Evolutionary conservation across 495 filamentous ascomycete genomes (phyloP), one percentile per base, ranked within the genome.

Genomic region (Penicillium lagena): DNA sequence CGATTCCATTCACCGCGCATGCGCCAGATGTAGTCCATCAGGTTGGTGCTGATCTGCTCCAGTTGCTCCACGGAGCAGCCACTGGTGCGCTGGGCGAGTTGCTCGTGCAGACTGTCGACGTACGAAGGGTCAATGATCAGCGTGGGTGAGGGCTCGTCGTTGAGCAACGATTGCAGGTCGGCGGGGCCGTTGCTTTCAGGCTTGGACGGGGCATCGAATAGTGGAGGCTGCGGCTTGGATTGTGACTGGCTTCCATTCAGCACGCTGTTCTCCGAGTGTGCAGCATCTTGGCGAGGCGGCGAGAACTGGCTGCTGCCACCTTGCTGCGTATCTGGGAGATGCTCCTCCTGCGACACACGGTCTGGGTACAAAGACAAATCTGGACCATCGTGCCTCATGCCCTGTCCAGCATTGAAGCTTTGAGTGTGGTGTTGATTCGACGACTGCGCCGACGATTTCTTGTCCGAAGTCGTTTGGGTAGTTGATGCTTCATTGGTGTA

Each of bases 51-150:
- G 59, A 95, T 80, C 61, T 96, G 90, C 68, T 97, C 91, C 28
- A 98, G 73, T 60, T 98, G 94, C 66, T 97, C 93, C 33, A 98
- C 82, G 2, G 80, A 85, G 66, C 81, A 90, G 0, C 90, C 90
- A 35, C 83, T 84, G 7, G 86, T 87, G 29, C 76, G 73, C 12
- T 76, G 60, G 1, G 80, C 77, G 14, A 95, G 63, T 27, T 74
- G 60, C 0, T 70, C 52, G 40, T 85, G 73, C 30, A 95, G 72
- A 11, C 69, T 54, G 9, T 73, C 58, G 33, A 86, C 58, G 32
- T 72, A 66, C 0, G 54, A 46, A 8, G 76, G 71, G 54, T 90
- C 79, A 35, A 90, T 45, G 29, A 85, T 70, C 12, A 85, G 49
- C 41, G 58, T 52, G 6, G 62, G 58, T 11, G 58, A 52, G 12